phyloP scores from a whole-genome alignment of 768 basidiomycete species.

The Suillus variegatus region DNA sequence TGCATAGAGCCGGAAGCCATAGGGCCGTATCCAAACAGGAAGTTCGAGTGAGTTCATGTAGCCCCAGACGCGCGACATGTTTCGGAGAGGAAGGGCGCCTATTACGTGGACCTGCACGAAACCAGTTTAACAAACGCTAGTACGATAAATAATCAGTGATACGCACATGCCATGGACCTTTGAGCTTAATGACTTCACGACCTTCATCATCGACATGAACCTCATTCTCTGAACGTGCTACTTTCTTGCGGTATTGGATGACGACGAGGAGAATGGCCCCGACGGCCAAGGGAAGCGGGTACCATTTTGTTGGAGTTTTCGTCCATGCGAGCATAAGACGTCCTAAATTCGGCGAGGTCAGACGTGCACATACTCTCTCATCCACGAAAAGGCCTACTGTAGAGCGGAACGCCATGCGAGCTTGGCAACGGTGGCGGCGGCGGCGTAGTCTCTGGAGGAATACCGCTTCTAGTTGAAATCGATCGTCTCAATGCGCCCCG shows the following conservation, averaged over 20 bases:
- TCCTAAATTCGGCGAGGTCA: conserved; percentile 37
- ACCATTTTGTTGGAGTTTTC: conserved; percentile 91
- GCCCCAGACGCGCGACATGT: conserved; percentile 97
- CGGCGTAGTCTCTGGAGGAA: conserved; percentile 45
- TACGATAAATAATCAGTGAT: background rate
- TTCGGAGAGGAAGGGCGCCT: conserved; percentile 91
- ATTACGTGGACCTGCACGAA: conserved; percentile 84
- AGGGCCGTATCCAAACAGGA: conserved; percentile 93
- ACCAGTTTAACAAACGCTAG: conserved; percentile 4
- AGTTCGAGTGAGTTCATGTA: conserved; percentile 92
- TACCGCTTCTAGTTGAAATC: conserved; percentile 25
- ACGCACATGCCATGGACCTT: conserved; percentile 92
- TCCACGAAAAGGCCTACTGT: conserved; percentile 34
- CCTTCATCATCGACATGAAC: conserved; percentile 84
- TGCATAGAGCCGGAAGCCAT: conserved; percentile 84
- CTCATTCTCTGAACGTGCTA: conserved; percentile 50
- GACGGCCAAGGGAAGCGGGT: conserved; percentile 88
- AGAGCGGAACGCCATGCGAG: conserved; percentile 44
- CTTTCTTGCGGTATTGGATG: conserved; percentile 71
- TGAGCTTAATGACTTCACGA: conserved; percentile 74
- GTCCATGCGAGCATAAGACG: conserved; percentile 78
- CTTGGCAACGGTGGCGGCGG: conserved; percentile 40
- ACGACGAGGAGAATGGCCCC: conserved; percentile 86
- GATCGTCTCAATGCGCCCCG: conserved; percentile 26
- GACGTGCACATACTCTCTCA: background rate